Evolutionary conservation across 2,329 filamentous ascomycete genomes (phyloP).

Genomic region (Cladosporium sp.): DNA sequence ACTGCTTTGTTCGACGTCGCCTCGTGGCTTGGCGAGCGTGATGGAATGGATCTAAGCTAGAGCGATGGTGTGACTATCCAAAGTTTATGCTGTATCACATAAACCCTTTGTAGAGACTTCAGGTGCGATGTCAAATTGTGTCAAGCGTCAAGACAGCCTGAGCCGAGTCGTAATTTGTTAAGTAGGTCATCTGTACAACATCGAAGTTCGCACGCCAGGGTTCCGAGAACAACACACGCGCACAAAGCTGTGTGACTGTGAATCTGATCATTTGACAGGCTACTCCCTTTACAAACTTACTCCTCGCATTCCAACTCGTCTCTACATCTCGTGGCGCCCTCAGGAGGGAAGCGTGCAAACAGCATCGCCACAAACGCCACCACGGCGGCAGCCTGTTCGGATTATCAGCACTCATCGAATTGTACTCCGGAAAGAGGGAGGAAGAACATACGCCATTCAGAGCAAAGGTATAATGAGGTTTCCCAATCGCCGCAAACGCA

Average conservation of each 20-base stretch:
- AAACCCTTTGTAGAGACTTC: too few relatives aligned
- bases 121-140: too few relatives aligned
- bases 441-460: conserved; percentile 51
- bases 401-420: background rate
- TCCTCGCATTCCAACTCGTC: background rate
- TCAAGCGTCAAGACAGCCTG: too few relatives aligned
- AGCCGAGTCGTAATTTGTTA: too few relatives aligned
- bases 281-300: too few relatives aligned
- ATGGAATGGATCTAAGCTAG: background rate
- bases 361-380: conserved; percentile 46
- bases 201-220: too few relatives aligned
- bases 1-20: conserved; percentile 1
- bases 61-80: background rate
- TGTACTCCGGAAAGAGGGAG: background rate
- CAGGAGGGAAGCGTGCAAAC: conserved; percentile 43
- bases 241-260: too few relatives aligned
- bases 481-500: conserved; percentile 56
- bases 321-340: conserved; percentile 29
- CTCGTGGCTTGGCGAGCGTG: background rate
- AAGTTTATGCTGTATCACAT: too few relatives aligned
- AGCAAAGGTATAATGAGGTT: conserved; percentile 60
- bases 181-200: too few relatives aligned
- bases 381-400: conserved; percentile 46
- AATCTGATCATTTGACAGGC: too few relatives aligned
- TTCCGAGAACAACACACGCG: too few relatives aligned